phyloP scores from a whole-genome alignment of 345 rosid species.

The Garcia nutans region DNA sequence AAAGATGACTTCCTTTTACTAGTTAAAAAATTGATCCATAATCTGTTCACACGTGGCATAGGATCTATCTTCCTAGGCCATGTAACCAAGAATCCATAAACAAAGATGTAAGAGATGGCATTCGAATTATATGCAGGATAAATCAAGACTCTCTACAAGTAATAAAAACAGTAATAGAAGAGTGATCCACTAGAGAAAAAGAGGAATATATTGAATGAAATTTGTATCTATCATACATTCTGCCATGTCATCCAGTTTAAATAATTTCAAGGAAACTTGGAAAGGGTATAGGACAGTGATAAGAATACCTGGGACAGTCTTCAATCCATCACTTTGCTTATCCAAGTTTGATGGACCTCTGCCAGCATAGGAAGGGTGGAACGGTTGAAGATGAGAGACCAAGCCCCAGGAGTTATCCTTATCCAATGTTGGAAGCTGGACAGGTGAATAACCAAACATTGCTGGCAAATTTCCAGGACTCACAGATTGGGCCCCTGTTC shows the following conservation, averaged over 20 bases:
- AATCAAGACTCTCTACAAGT: neutral
- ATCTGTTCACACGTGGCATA: neutral
- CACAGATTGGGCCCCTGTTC: conserved; percentile 36
- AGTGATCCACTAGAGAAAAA: neutral
- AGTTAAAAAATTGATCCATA: neutral
- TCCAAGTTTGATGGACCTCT: conserved; percentile 54
- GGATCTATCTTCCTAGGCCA: conserved; percentile 4
- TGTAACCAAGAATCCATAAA: neutral
- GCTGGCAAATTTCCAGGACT: conserved; percentile 63
- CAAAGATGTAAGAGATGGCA: neutral
- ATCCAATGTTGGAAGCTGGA: conserved; percentile 81
- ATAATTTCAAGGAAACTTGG: neutral
- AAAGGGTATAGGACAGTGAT: conserved; percentile 6
- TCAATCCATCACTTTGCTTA: conserved; percentile 42
- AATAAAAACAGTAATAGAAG: neutral
- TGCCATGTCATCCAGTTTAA: neutral
- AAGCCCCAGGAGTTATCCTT: conserved; percentile 75
- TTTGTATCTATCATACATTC: neutral
- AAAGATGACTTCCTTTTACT: neutral
- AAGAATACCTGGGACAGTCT: conserved; percentile 40
- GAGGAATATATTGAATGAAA: neutral
- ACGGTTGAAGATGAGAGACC: conserved; percentile 50
- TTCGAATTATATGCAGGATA: neutral
- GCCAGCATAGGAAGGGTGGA: conserved; percentile 54
- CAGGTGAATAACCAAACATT: conserved; percentile 73